These are phyloP conservation scores for Begonia loranthoides DNA, from an alignment of 306 rosid species.

Conservation along the genomic window DNA sequence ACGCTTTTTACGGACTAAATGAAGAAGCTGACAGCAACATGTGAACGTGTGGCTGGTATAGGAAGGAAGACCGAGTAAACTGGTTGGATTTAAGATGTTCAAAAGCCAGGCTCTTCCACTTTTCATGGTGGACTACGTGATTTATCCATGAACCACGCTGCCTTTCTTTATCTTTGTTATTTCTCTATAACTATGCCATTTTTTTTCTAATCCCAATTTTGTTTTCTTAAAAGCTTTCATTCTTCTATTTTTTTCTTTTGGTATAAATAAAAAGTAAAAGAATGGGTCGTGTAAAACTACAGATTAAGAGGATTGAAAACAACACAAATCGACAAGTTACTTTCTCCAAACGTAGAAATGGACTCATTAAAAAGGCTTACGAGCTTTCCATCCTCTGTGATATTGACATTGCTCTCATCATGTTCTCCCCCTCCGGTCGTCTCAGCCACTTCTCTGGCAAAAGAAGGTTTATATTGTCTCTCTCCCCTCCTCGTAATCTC, in stretches of 20 bases:
- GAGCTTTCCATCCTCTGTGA: conserved; percentile 55
- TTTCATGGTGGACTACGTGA: no score
- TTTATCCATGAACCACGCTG: no score
- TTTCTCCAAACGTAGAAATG: conserved; percentile 58
- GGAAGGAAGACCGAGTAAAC: no score
- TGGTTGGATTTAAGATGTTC: no score
- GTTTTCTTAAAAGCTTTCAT: not conserved
- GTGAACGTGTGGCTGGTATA: no score
- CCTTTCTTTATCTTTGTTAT: not conserved
- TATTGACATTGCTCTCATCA: conserved; percentile 56
- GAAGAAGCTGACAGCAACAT: no score
- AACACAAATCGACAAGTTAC: conserved; percentile 53
- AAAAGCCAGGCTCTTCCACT: no score
- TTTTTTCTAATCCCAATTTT: not conserved
- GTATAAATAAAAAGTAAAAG: not conserved
- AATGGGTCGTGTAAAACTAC: conserved; percentile 68
- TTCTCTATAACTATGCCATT: not conserved
- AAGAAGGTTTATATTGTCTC: conserved; percentile 20
- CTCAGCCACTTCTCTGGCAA: conserved; percentile 51
- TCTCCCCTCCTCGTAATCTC: not conserved
- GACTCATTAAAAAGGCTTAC: conserved; percentile 61
- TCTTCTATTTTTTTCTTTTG: not conserved
- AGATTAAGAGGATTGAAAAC: conserved; percentile 61
- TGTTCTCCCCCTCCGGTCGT: conserved; percentile 50
- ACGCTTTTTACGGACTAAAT: no score